A percentile compares a stretch with the other conserved stretches of the same genome.
Conservation (phyloP, 768 basidiomycete genomes). For the Rhizopogon rudus region DNA sequence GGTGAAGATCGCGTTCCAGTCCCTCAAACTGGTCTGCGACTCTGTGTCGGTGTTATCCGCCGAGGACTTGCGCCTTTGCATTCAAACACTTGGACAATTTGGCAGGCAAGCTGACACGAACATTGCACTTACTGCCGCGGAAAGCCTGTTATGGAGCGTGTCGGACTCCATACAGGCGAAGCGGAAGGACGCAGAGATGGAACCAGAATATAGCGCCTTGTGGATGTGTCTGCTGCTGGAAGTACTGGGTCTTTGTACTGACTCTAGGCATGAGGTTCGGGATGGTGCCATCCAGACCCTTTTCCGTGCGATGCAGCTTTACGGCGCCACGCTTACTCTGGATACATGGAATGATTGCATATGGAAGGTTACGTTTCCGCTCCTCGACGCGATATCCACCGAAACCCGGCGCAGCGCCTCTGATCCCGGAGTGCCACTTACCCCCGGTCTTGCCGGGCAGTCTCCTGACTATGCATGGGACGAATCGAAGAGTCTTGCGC, state of each 20-base stretch:
- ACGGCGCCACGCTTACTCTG: conserved; percentile 78
- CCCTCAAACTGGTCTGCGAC: conserved; percentile 91
- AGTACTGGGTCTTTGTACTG: conserved; percentile 77
- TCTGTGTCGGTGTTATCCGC: conserved; percentile 79
- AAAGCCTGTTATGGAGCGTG: conserved; percentile 91
- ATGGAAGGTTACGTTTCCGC: conserved; percentile 88
- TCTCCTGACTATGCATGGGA: conserved; percentile 59
- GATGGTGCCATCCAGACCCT: conserved; percentile 94
- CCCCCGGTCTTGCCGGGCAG: conserved; percentile 1
- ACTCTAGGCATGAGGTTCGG: conserved; percentile 81
- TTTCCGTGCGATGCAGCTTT: conserved; percentile 90
- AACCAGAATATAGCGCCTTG: conserved; percentile 71
- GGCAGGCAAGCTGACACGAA: conserved; percentile 93
- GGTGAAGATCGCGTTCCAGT: conserved; percentile 92
- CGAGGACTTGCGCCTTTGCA: conserved; percentile 81
- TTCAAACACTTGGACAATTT: conserved; percentile 86
- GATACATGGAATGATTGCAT: conserved; percentile 88
- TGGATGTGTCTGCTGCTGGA: conserved; percentile 92
- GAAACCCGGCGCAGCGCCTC: conserved; percentile 41
- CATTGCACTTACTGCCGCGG: conserved; percentile 90
- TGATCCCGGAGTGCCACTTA: conserved; percentile 5
- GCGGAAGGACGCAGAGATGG: conserved; percentile 58
- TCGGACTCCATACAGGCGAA: conserved; percentile 92
- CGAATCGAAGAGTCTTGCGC: conserved; percentile 81
- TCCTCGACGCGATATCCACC: conserved; percentile 64